Evolutionary conservation across 148 eudicot genomes (phyloP).

Genomic region (Simmondsia chinensis): DNA sequence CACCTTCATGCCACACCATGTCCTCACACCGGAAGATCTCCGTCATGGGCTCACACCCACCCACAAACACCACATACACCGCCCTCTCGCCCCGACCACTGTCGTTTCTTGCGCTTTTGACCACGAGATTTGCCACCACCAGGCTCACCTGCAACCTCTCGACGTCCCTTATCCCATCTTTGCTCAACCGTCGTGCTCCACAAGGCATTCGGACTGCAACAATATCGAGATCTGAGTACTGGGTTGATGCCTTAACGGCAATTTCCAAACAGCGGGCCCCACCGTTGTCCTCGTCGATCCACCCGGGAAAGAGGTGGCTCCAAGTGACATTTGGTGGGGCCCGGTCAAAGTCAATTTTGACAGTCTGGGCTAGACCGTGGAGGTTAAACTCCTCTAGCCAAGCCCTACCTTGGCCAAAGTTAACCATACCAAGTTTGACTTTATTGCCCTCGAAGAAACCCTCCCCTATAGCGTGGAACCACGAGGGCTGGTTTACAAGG

Average conservation of each 20-base stretch:
- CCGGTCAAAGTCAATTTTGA: constrained; percentile 22
- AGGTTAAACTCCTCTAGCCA: not conserved
- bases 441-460: constrained; percentile 1
- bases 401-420: constrained; percentile 10
- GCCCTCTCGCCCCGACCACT: not conserved
- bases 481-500: constrained; percentile 18
- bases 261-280: constrained; percentile 35
- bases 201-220: constrained; percentile 59
- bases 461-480: constrained; percentile 27
- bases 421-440: constrained; percentile 45
- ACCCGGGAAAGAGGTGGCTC: constrained; percentile 45
- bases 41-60: constrained; percentile 65
- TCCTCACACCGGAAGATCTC: constrained; percentile 77
- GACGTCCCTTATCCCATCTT: constrained; percentile 41
- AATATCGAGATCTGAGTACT: constrained; percentile 28
- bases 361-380: constrained; percentile 14
- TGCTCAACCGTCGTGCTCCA: not conserved
- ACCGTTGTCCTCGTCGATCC: constrained; percentile 40
- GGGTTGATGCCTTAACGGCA: constrained; percentile 43
- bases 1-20: constrained; percentile 42
- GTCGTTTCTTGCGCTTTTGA: not conserved
- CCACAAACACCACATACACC: constrained; percentile 46
- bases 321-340: constrained; percentile 20
- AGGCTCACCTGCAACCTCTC: constrained; percentile 57
- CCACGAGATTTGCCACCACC: constrained; percentile 41